These are phyloP conservation scores for Plectosphaerella cucumerina DNA, from an alignment of 2,329 filamentous ascomycete species.

Conservation along the genomic window DNA sequence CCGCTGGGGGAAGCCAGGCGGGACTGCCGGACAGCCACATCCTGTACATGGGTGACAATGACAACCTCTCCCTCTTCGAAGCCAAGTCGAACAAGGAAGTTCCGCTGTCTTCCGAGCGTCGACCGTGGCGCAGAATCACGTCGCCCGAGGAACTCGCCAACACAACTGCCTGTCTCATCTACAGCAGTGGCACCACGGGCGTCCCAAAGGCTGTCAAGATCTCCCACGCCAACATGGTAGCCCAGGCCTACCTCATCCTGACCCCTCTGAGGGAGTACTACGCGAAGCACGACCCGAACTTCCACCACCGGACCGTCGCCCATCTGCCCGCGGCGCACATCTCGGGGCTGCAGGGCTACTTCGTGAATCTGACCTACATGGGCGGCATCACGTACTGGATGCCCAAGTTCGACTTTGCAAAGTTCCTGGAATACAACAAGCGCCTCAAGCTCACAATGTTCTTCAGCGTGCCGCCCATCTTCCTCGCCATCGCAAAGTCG, in stretches of 20 bases:
- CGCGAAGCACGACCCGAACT: constrained; percentile 18
- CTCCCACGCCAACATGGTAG: constrained; percentile 40
- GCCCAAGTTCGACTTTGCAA: not conserved
- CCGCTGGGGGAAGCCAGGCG: constrained; percentile 42
- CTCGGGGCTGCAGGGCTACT: constrained; percentile 6
- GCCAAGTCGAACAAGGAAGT: constrained; percentile 22
- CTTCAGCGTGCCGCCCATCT: constrained; percentile 5
- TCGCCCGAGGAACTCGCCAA: constrained; percentile 38
- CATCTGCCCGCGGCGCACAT: constrained; percentile 7
- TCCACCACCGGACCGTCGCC: constrained; percentile 22
- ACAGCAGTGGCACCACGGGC: constrained; percentile 46
- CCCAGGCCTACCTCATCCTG: constrained; percentile 26
- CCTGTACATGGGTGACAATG: constrained; percentile 13
- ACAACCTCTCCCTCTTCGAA: constrained; percentile 18
- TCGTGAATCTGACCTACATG: constrained; percentile 2
- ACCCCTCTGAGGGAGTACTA: constrained; percentile 23
- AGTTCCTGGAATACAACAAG: constrained; percentile 4
- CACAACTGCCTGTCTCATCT: constrained; percentile 37
- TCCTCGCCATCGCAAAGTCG: constrained; percentile 4
- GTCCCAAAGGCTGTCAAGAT: constrained; percentile 42
- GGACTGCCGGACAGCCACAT: constrained; percentile 33
- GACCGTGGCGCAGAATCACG: constrained; percentile 52
- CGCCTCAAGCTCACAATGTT: constrained; percentile 2
- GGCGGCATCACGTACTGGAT: constrained; percentile 7
- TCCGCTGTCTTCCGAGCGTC: constrained; percentile 27